A percentile compares a stretch with the other conserved stretches of the same genome.
Conservation (phyloP, 352 stramenopile species). For the Ophiocytium majus region DNA sequence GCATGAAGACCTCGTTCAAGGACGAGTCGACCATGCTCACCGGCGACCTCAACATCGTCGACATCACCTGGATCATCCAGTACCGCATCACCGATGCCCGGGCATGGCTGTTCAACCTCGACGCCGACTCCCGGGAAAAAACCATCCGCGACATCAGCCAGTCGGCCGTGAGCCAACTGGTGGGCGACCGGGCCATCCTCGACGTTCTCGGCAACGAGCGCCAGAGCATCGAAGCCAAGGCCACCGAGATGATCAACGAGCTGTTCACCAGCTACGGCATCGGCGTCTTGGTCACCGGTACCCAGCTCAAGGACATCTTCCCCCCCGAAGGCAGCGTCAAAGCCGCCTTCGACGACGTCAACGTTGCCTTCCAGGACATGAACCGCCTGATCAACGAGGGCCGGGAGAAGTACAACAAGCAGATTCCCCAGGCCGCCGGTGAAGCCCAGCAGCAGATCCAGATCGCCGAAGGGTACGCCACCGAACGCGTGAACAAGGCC, state of each 20-base stretch:
- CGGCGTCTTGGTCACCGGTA: too few species aligned
- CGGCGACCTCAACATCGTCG: constrained; percentile 4
- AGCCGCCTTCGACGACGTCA: not conserved
- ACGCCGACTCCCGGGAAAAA: not conserved
- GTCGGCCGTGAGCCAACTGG: not conserved
- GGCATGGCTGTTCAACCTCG: not conserved
- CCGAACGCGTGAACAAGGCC: not conserved
- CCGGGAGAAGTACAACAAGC: not conserved
- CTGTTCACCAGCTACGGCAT: too few species aligned
- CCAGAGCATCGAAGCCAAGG: too few species aligned
- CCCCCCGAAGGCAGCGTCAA: not conserved
- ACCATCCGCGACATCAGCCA: not conserved
- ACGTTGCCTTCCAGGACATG: not conserved
- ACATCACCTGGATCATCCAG: not conserved
- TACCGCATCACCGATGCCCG: not conserved
- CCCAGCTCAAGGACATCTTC: too few species aligned
- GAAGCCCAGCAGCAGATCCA: not conserved
- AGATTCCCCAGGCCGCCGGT: not conserved
- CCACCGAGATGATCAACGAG: too few species aligned
- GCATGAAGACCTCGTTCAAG: not conserved
- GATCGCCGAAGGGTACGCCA: not conserved
- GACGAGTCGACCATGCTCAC: not conserved
- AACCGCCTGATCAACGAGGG: not conserved
- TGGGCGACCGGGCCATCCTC: too few species aligned
- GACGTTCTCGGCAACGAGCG: too few species aligned